A percentile compares a stretch with the other conserved stretches of the same genome.
Evolutionary conservation across 2,329 filamentous ascomycete species (phyloP).

Genomic region (Aspergillus hortae): DNA sequence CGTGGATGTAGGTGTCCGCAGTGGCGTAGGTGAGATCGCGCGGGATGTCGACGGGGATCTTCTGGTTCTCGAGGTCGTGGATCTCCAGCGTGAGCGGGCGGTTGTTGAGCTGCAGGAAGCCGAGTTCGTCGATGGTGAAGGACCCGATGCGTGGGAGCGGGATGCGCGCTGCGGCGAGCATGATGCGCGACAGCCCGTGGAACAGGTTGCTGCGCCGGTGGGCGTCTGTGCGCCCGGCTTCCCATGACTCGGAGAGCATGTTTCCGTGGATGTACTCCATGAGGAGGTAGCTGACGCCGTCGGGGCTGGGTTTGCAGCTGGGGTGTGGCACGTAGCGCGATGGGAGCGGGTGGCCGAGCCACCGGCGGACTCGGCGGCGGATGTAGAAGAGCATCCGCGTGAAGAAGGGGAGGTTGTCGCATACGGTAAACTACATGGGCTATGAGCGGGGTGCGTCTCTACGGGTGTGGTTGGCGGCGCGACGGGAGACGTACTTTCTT

Average conservation of each 20-base stretch:
- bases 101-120: conserved; percentile 17
- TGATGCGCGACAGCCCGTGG: conserved; percentile 11
- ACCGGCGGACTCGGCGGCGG: conserved; percentile 7
- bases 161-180: conserved; percentile 14
- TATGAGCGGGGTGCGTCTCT: not conserved
- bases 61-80: conserved; percentile 23
- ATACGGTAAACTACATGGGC: not conserved
- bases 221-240: conserved; percentile 9
- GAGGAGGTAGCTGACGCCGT: conserved; percentile 14
- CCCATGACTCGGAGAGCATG: conserved; percentile 25
- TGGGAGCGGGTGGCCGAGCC: conserved; percentile 17
- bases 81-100: conserved; percentile 15
- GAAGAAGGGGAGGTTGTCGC: not conserved
- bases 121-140: conserved; percentile 24
- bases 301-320: not conserved
- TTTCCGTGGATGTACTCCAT: conserved; percentile 19
- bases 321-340: conserved; percentile 18
- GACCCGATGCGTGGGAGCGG: conserved; percentile 34
- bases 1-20: conserved; percentile 18
- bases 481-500: conserved; percentile 18
- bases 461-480: not conserved
- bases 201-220: conserved; percentile 19
- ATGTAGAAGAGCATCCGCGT: not conserved
- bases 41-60: conserved; percentile 20
- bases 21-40: conserved; percentile 19